A percentile compares a stretch with the other conserved stretches of the same genome.
Evolutionary conservation across 352 stramenopile species (phyloP).

Genomic region (Blastocystis sp.): DNA sequence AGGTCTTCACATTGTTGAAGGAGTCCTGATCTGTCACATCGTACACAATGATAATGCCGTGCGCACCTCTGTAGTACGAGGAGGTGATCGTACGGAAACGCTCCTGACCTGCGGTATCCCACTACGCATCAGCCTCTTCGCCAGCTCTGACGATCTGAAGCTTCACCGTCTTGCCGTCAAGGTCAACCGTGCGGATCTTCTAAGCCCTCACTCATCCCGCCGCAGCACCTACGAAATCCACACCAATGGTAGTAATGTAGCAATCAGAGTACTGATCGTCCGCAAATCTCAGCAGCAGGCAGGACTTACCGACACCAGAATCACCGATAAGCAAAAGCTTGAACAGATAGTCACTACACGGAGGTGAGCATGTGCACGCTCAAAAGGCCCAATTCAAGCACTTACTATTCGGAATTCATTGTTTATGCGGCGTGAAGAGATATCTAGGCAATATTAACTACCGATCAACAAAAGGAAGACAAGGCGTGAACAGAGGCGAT

Average conservation of each 20-base stretch:
- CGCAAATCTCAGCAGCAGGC: constrained; percentile 95
- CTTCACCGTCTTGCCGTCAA: constrained; percentile 99
- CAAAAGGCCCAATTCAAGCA: constrained; percentile 56
- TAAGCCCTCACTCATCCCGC: constrained; percentile 33
- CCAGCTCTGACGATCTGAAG: constrained; percentile 89
- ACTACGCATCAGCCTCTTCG: constrained; percentile 75
- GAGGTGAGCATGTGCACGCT: not conserved
- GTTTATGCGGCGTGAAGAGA: not conserved
- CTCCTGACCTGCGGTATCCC: constrained; percentile 99
- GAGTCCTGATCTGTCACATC: constrained; percentile 96
- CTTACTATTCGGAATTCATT: constrained; percentile 89
- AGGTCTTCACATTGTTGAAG: constrained; percentile 99
- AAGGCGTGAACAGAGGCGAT: not conserved
- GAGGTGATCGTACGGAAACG: constrained; percentile 99
- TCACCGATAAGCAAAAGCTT: constrained; percentile 96
- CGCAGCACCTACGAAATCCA: constrained; percentile 88
- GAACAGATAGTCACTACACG: constrained; percentile 91
- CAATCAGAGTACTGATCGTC: constrained; percentile 98
- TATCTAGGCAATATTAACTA: constrained; percentile 32
- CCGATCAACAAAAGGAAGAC: not conserved
- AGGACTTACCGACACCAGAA: constrained; percentile 95
- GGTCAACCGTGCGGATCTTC: constrained; percentile 98
- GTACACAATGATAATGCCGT: constrained; percentile 92
- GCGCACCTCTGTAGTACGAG: constrained; percentile 95
- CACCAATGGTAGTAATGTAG: constrained; percentile 99